Percentiles rank a stretch among this genome's conserved stretches.
These are phyloP conservation scores for Pachyrhizus erosus DNA, from an alignment of 306 rosid species.

Conservation along the genomic window DNA sequence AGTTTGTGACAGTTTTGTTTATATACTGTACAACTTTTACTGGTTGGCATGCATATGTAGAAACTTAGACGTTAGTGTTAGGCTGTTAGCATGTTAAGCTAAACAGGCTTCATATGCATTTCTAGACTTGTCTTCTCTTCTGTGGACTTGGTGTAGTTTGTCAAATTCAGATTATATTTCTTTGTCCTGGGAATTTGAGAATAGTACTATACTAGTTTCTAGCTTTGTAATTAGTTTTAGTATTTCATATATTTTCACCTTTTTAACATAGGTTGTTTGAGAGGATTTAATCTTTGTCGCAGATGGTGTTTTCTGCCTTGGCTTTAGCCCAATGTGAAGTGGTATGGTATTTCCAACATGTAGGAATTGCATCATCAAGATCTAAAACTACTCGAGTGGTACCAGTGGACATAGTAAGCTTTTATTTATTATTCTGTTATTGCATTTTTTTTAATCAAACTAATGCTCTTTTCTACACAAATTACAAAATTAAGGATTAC, in stretches of 20 bases:
- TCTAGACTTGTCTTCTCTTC: constrained; percentile 26
- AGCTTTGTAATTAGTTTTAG: constrained; percentile 8
- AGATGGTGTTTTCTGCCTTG: constrained; percentile 99
- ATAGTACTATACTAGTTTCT: not conserved
- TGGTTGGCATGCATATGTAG: not conserved
- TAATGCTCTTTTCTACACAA: constrained; percentile 22
- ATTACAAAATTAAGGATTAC: not conserved
- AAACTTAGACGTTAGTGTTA: not conserved
- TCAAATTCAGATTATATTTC: not conserved
- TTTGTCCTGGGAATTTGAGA: constrained; percentile 11
- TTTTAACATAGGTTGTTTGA: constrained; percentile 31
- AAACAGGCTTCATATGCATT: not conserved
- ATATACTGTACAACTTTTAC: constrained; percentile 11
- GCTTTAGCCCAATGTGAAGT: constrained; percentile 98
- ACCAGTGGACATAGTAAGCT: constrained; percentile 86
- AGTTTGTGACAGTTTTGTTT: constrained; percentile 19
- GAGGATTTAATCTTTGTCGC: constrained; percentile 49
- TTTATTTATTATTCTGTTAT: constrained; percentile 32
- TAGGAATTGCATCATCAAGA: constrained; percentile 88
- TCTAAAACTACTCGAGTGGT: constrained; percentile 76
- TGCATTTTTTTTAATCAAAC: not conserved
- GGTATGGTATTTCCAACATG: constrained; percentile 94
- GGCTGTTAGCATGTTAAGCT: constrained; percentile 8
- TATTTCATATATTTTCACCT: constrained; percentile 10
- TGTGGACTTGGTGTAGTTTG: not conserved